phyloP scores from a whole-genome alignment of 768 basidiomycete genomes.

The Calvatia gigantea region DNA sequence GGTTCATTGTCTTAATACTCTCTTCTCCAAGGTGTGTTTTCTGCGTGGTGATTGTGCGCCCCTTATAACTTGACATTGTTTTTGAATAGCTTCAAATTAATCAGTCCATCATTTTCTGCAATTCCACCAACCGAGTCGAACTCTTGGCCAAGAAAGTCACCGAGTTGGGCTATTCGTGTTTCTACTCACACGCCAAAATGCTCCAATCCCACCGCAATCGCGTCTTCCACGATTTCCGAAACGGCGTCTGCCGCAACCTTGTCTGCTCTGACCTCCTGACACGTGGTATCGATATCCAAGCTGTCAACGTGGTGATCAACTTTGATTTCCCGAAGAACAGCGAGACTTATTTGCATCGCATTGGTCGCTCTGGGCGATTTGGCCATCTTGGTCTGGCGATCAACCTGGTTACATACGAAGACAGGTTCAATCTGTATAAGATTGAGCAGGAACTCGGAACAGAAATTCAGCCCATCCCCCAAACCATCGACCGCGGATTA shows the following conservation, averaged over 20 bases:
- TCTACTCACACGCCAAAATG: conserved; percentile 99
- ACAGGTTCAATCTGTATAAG: conserved; percentile 94
- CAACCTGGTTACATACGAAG: conserved; percentile 97
- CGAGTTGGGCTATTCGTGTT: conserved; percentile 98
- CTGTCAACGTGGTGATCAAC: conserved; percentile 99
- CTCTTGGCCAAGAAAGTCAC: conserved; percentile 99
- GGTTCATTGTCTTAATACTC: conserved; percentile 98
- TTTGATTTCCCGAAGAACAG: conserved; percentile 99
- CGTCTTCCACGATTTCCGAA: conserved; percentile 99
- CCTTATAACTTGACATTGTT: conserved; percentile 3
- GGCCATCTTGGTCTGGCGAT: conserved; percentile 97
- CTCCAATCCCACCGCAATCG: conserved; percentile 97
- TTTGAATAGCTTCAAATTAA: conserved; percentile 96
- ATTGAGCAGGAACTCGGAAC: conserved; percentile 99
- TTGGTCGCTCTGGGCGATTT: conserved; percentile 96
- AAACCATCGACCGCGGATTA: conserved; percentile 82
- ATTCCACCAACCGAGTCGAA: conserved; percentile 99
- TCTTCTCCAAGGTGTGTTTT: conserved; percentile 86
- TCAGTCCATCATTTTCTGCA: conserved; percentile 99
- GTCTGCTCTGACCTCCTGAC: conserved; percentile 98
- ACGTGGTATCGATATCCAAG: conserved; percentile 99
- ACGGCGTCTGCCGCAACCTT: conserved; percentile 96
- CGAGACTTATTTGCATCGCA: conserved; percentile 97
- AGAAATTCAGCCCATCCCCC: conserved; percentile 95
- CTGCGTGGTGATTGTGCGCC: not conserved